phyloP scores from a whole-genome alignment of 108 stramenopile species.

The Pseudonitzschia pungens region DNA sequence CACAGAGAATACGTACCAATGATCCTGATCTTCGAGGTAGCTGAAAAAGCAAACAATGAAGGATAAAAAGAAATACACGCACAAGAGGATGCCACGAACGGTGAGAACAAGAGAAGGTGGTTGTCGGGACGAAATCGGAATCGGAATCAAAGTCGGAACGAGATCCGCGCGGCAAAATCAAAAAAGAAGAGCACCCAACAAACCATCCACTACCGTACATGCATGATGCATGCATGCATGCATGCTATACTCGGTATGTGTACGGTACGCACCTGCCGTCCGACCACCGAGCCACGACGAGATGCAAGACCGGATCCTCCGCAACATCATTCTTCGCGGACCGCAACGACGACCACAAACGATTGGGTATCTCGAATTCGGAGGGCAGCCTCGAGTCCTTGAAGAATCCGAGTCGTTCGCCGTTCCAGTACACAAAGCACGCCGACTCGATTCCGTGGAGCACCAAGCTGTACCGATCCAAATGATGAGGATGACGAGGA shows the following conservation, averaged over 20 bases:
- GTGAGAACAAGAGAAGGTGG: too few relatives aligned
- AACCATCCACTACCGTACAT: too few relatives aligned
- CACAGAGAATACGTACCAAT: constrained; percentile 75
- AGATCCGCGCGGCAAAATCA: too few relatives aligned
- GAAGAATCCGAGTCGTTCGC: constrained; percentile 66
- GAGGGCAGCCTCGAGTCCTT: constrained; percentile 82
- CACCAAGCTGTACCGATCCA: constrained; percentile 42
- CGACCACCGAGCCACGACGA: constrained; percentile 82
- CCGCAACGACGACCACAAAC: constrained; percentile 8
- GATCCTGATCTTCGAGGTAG: constrained; percentile 94
- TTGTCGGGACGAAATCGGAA: too few relatives aligned
- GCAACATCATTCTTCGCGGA: too few relatives aligned
- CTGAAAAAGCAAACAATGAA: not conserved
- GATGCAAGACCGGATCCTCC: constrained; percentile 37
- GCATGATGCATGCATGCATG: too few relatives aligned
- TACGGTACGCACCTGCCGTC: constrained; percentile 49
- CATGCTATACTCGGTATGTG: not conserved
- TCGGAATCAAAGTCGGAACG: too few relatives aligned
- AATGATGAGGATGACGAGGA: too few relatives aligned
- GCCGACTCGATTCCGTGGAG: constrained; percentile 78
- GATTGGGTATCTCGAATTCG: constrained; percentile 62
- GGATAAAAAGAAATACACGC: not conserved
- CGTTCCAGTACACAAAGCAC: constrained; percentile 80
- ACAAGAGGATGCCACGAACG: not conserved
- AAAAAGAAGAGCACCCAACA: too few relatives aligned